Conservation (phyloP, 1,284 basidiomycete genomes). For the Ustilago xerochloae region DNA sequence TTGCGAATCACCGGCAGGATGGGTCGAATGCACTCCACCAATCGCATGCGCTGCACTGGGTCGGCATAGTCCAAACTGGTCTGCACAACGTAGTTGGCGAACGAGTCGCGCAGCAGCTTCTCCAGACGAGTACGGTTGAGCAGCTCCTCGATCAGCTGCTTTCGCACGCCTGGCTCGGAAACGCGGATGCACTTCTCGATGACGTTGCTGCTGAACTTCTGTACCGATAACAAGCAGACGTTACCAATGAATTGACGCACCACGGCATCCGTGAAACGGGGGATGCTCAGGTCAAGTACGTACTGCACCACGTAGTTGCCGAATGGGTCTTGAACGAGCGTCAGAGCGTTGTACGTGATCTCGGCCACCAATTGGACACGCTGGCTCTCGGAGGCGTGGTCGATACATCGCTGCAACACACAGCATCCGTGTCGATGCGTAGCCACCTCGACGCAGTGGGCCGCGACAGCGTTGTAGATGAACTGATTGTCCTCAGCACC, state of each 20-base stretch:
- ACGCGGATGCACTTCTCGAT: constrained; percentile 98
- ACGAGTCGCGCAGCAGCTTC: constrained; percentile 84
- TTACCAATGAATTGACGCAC: constrained; percentile 98
- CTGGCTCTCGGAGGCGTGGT: constrained; percentile 95
- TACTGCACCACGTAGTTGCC: constrained; percentile 97
- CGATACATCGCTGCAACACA: constrained; percentile 97
- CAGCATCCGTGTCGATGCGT: constrained; percentile 99
- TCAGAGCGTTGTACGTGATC: constrained; percentile 97
- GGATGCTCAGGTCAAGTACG: constrained; percentile 97
- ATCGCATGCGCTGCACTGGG: constrained; percentile 62
- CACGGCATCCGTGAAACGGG: constrained; percentile 94
- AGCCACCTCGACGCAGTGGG: constrained; percentile 98
- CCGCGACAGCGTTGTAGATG: constrained; percentile 99
- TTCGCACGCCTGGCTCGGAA: constrained; percentile 91
- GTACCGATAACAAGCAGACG: constrained; percentile 95
- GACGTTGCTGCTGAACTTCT: constrained; percentile 97
- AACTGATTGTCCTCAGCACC: constrained; percentile 99
- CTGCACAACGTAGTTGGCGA: constrained; percentile 68
- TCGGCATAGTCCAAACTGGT: constrained; percentile 67
- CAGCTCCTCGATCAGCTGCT: constrained; percentile 94
- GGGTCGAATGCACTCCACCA: constrained; percentile 67
- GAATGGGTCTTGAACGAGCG: constrained; percentile 98
- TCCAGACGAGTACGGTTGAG: constrained; percentile 93
- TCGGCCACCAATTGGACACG: constrained; percentile 96
- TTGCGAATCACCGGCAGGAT: constrained; percentile 67